Conservation (phyloP, 352 stramenopile genomes). For the Globisporangium camurandrum region DNA sequence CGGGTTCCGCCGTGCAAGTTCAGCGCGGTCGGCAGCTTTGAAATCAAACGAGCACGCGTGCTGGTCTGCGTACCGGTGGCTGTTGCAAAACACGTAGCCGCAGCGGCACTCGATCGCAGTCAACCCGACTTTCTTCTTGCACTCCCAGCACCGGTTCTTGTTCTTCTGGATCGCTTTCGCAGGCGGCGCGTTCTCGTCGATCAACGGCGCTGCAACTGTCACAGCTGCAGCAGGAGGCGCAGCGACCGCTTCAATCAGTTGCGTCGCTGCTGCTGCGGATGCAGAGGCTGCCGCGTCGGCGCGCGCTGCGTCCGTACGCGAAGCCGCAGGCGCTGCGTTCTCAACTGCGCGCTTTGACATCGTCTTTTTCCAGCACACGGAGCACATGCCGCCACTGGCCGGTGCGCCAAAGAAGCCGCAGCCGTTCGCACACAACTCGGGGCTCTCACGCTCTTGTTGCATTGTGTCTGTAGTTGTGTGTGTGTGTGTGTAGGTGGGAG, state of each 20-base stretch:
- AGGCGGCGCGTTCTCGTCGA: slow-evolving; percentile 17
- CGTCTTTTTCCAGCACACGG: slow-evolving; percentile 81
- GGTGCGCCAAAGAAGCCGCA: slow-evolving; percentile 74
- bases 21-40: slow-evolving; percentile 63
- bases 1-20: slow-evolving; percentile 73
- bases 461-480: slow-evolving; percentile 20
- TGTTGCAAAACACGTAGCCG: slow-evolving; percentile 82
- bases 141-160: slow-evolving; percentile 87
- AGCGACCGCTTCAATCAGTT: not conserved
- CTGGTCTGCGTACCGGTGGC: slow-evolving; percentile 83
- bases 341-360: slow-evolving; percentile 68
- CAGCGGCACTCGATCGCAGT: slow-evolving; percentile 87
- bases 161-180: slow-evolving; percentile 81
- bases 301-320: slow-evolving; percentile 6
- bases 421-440: slow-evolving; percentile 63
- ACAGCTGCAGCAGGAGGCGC: slow-evolving; percentile 4
- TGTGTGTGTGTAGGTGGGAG: not conserved
- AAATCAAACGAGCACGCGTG: slow-evolving; percentile 85
- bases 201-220: slow-evolving; percentile 4
- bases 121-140: slow-evolving; percentile 88
- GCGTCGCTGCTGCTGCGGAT: not conserved
- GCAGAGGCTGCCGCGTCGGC: slow-evolving; percentile 1
- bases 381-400: slow-evolving; percentile 73
- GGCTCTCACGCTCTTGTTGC: slow-evolving; percentile 76
- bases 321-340: slow-evolving; percentile 11